Evolutionary conservation across 2,329 filamentous ascomycete species (phyloP), one percentile per base, ranked within the genome.

Genomic region (Cadophora luteo-olivacea): DNA sequence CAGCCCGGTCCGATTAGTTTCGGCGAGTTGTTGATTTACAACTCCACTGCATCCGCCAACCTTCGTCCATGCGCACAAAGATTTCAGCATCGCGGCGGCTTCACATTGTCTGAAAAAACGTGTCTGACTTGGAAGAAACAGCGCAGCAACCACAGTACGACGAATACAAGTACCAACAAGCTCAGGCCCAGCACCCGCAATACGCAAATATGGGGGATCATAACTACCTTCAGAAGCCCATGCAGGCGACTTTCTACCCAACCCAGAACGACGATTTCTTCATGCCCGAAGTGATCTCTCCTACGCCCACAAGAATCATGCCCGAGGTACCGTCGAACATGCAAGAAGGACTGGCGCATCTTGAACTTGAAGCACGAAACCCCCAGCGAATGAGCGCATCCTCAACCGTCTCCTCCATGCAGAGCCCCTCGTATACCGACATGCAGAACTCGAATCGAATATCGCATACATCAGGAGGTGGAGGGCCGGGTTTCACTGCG

Each of bases 261-360:
- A 89, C 89, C 74, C 86, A 86, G 62, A 83, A 85, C 73, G 89
- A 92, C 80, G 88, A 91, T 79, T 91, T 87, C 79, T 90, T 87
- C 79, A 87, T 91, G 84, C 84, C 85, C 72, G 89, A 91, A 79
- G 82, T 92, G 76, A 85, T 91, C 72, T 90, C 90, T 76, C 90
- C 90, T 66, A 85, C 88, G 75, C 90, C 90, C 71, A 38, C 54
- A 55, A 97, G 93, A 84, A 89, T 97, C 77, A 97, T 95, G 89
- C 92, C 93, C 79, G 94, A 97, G 85, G 94, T 97, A 73, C 93
- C 95, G 74, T 92, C 95, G 81, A 95, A 97, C 82, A 97, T 99
- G 88, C 94, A 97, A 83, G 91, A 97, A 77, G 95, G 92, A 81
- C 87, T 99, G 73, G 92, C 95, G 77, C 91, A 94, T 80, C 89